These are phyloP conservation scores for Malania oleifera DNA, from an alignment of 164 flowering plant species.

Conservation along the genomic window DNA sequence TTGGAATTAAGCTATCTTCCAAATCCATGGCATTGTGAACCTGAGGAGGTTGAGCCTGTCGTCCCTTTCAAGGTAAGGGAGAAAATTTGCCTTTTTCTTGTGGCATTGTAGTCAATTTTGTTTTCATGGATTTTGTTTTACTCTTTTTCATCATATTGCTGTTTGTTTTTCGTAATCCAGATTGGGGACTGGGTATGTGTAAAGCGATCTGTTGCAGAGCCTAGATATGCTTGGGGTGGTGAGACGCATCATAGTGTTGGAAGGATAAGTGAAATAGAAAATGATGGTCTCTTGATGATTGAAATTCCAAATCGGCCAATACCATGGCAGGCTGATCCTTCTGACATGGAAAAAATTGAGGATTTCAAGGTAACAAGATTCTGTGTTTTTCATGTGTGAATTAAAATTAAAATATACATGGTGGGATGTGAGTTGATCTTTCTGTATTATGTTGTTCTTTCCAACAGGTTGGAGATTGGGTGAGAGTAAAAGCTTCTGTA, in stretches of 20 bases:
- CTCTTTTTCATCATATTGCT: neutral
- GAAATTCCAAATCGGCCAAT: slow-evolving; percentile 88
- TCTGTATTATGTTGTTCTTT: neutral
- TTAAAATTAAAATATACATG: neutral
- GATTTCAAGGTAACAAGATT: slow-evolving; percentile 69
- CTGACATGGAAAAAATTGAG: slow-evolving; percentile 99
- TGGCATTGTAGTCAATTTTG: neutral
- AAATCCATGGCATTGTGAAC: slow-evolving; percentile 98
- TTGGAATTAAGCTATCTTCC: slow-evolving; percentile 88
- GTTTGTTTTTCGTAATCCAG: slow-evolving; percentile 29
- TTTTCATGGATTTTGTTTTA: neutral
- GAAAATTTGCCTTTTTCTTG: neutral
- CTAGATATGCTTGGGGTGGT: slow-evolving; percentile 99
- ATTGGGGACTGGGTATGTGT: slow-evolving; percentile 94
- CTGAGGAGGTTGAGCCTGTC: slow-evolving; percentile 98
- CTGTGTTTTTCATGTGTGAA: neutral
- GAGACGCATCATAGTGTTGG: slow-evolving; percentile 99
- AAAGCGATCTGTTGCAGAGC: slow-evolving; percentile 96
- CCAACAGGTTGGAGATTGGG: slow-evolving; percentile 94
- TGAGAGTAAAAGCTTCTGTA: slow-evolving; percentile 86
- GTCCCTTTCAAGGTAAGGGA: slow-evolving; percentile 73
- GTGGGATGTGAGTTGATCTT: neutral
- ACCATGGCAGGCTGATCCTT: slow-evolving; percentile 99
- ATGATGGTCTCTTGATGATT: slow-evolving; percentile 83
- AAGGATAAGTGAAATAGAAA: slow-evolving; percentile 81